Evolutionary conservation across 306 rosid species (phyloP), one percentile per base, ranked within the genome.

Genomic region (Acacia confusa): DNA sequence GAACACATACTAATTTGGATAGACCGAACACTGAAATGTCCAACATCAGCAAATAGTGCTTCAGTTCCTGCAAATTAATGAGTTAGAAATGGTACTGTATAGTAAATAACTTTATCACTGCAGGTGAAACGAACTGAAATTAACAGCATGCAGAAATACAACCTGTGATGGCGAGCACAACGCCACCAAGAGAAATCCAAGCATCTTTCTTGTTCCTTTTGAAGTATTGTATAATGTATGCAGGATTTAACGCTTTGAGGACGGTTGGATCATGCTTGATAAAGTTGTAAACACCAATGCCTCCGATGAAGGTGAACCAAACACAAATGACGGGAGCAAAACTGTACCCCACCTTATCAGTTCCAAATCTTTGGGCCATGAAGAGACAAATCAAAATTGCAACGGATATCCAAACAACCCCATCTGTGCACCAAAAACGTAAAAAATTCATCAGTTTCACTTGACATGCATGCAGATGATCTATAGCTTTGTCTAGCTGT

Each of bases 141-240:
- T 4, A n/a, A 6, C 10, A n/a, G n/a, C 12, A 66, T 27, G 52
- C n/a, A n/a, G n/a, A 47, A 3, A 19, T 17, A 40, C 44, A 57
- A 88, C 92, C 98, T 86, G 93, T 91, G 43, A 76, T 91, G 77
- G 88, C 61, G 9, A 94, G 81, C 6, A 91, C 96, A 67, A 84
- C 60, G 5, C 98, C 98, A 40, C 98, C 97, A 41, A 94, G 98
- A 16, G 98, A 94, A 72, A 94, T 85, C 98, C 97, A 94, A 79
- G 93, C 97, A 19, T 91, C 84, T 73, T 82, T 85, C 43, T 84
- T 85, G 84, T 94, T 94, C 84, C 94, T 92, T 8, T 7, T 44
- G 61, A 94, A 91, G 48, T 92, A 92, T 32, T 87, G 75, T 1
- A 91, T 41, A 1, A 94, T 91, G 86, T 91, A 91, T 10, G 43